phyloP scores from a whole-genome alignment of 176 grass and related monocot genomes.

The Musa itinerans region DNA sequence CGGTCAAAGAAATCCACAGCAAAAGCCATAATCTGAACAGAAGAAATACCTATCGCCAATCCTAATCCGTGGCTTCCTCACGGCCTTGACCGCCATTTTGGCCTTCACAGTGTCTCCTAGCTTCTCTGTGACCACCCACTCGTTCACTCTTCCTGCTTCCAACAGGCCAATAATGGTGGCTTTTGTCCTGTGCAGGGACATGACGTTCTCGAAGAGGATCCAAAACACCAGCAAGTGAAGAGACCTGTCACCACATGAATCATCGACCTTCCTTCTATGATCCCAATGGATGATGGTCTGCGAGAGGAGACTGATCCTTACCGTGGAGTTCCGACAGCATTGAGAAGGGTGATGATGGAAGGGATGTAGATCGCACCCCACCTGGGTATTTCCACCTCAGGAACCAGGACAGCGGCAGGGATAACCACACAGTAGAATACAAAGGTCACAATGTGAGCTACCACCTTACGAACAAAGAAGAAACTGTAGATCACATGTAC shows the following conservation, averaged over 20 bases:
- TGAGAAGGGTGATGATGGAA: constrained; percentile 32
- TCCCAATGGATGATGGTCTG: too few species aligned
- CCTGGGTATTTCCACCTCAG: constrained; percentile 32
- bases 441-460: constrained; percentile 45
- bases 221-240: constrained; percentile 84
- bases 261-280: too few species aligned
- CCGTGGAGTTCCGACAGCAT: constrained; percentile 54
- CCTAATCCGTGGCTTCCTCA: constrained; percentile 42
- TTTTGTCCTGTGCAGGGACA: constrained; percentile 71
- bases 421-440: constrained; percentile 53
- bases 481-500: constrained; percentile 53
- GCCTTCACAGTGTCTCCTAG: constrained; percentile 47
- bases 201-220: constrained; percentile 87
- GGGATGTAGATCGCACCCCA: constrained; percentile 52
- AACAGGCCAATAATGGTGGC: constrained; percentile 65
- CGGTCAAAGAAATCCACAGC: neutral
- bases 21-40: neutral
- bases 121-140: constrained; percentile 86
- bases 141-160: constrained; percentile 65
- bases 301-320: neutral
- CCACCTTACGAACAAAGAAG: constrained; percentile 44
- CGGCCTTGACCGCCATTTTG: constrained; percentile 31
- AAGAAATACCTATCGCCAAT: constrained; percentile 63
- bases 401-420: constrained; percentile 40
- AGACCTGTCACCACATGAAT: constrained; percentile 30